Base-by-base conservation (phyloP, 106 monocot genomes). In the Acorus gramineus region DNA sequence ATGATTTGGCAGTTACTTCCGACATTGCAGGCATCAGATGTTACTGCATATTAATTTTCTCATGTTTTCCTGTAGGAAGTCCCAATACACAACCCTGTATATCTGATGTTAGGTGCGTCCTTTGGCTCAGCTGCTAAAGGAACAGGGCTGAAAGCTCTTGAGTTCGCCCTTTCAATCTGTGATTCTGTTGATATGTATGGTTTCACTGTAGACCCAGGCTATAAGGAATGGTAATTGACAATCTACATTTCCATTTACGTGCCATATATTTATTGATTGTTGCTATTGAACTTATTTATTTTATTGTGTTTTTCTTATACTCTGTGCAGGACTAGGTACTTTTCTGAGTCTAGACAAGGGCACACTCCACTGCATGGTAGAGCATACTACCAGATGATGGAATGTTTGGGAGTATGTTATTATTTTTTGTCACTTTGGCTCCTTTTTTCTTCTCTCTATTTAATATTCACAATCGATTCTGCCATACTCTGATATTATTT, bases 101-200 rank as follows among this genome's bases (percentile, higher is more conserved):
- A 98, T 81, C 87, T 98, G 5, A 85, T 98, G 88, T 67, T 98
- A 71, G 98, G 91, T 54, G 74, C 98, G 61, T 98, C 98, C 5
- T 98, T 98, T 80, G 98, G 98, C 68, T 88, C 98, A 67, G 83
- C 92, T 71, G 98, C 98, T 59, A 98, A 98, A 86, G 98, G 98
- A 73, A 98, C 98, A 51, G 98, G 98, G 44, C 81, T 98, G 7
- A 98, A 92, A 62, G 91, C 98, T 67, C 87, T 98, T 78, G 98
- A 98, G 71, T 92, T 92, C 74, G 85, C 98, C 65, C 87, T 98
- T 13, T 98, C 98, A 10, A 60, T 92, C 7, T 98, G 98, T 67
- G 88, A 92, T 69, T 73, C 77, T 75, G 91, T 98, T 64, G 88
- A 98, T 72, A 98, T 98, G 91, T 98, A 92, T 80, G 98, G 98